Evolutionary conservation across 768 basidiomycete species (phyloP), one percentile per base, ranked within the genome.

Genomic region (Tephrocybe sp.): DNA sequence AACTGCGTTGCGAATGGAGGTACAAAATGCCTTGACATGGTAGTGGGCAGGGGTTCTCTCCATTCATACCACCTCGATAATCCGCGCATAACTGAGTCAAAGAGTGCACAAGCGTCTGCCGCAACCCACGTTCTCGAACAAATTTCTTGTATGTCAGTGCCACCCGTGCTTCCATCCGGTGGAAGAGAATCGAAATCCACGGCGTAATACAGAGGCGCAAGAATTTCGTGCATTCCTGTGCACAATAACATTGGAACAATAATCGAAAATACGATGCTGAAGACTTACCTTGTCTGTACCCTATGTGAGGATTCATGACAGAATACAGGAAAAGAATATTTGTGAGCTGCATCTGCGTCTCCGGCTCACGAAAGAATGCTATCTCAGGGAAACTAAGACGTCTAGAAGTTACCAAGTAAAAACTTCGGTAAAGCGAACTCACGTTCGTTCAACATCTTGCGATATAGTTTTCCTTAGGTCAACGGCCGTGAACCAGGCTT

Each of bases 391-490:
- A 99, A 20, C 91, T 96, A 60, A 49, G 20, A 50, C 44, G 36
- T 22, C 48, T 36, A 51, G 51, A 45, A 45, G 38, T 54, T 26
- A 41, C 40, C 36, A 39, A 49, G n/a, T 36, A 49, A 26, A 40
- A 47, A 48, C 22, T 50, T 34, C 42, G 43, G 51, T 13, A 31
- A 20, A 45, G 26, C 9, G 39, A 44, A 73, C 91, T 68, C 68
- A 94, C 85, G 97, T 98, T 61, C 97, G 78, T 60, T 97, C 92
- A 0, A 99, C 97, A 63, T 99, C 97, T 68, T 97, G 92, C 34
- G 83, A 70, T 42, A 99, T 97, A 11, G 83, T 90, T 64, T 87
- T 93, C 32, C 94, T 79, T 34, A 98, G 72, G 52, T 98, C 97
- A 14, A 94, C 77, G 35, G 92, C 82, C 23, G 83, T 75, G 67